phyloP scores from a whole-genome alignment of 73 alveolate species.

The Effrenium voratum region DNA sequence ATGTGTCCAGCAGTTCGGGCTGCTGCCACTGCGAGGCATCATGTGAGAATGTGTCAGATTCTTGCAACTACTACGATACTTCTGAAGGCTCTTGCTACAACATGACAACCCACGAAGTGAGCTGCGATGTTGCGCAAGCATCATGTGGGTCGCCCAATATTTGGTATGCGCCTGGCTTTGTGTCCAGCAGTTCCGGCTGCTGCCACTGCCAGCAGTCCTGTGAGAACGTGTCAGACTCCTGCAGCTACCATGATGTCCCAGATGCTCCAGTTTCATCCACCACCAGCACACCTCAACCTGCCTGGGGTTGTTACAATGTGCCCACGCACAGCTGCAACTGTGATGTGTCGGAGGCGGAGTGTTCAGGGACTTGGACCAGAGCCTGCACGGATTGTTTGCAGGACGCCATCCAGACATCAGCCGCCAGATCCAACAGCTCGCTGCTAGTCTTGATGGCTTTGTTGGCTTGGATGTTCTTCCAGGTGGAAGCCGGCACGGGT shows the following conservation, averaged over 20 bases:
- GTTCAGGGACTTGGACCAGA: slow-evolving; percentile 19
- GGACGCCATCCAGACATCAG: slow-evolving; percentile 8
- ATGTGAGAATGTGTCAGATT: background rate
- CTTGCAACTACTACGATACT: background rate
- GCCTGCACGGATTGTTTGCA: background rate
- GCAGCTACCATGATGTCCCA: no score
- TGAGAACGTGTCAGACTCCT: no score
- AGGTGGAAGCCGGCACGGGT: slow-evolving; percentile 15
- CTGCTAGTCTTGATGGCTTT: background rate
- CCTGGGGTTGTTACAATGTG: background rate
- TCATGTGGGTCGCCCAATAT: background rate
- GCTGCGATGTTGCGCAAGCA: background rate
- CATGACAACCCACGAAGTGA: background rate
- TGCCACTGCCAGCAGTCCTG: background rate
- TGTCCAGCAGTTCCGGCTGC: background rate
- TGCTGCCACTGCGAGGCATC: slow-evolving; percentile 10
- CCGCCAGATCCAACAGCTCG: background rate
- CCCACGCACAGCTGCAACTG: background rate
- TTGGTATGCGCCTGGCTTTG: background rate
- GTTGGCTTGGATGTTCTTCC: background rate
- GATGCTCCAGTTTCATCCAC: no score
- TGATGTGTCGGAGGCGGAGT: background rate
- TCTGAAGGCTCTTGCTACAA: background rate
- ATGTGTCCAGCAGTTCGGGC: background rate
- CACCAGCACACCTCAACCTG: no score